These are phyloP conservation scores for Breynia disticha DNA, from an alignment of 441 rosid species.

Conservation along the genomic window DNA sequence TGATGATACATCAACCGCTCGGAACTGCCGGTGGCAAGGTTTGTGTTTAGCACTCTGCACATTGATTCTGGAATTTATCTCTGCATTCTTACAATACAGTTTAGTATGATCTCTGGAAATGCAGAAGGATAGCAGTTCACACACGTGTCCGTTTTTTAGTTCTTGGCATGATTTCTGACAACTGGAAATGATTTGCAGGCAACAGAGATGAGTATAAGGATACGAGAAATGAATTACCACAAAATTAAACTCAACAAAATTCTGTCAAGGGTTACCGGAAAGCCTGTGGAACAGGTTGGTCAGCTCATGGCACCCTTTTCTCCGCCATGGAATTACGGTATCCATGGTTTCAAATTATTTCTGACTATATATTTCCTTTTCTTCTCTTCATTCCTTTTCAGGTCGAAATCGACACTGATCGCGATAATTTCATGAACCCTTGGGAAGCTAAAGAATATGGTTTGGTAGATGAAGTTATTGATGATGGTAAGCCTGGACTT, in stretches of 20 bases:
- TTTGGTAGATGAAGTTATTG: slow-evolving; percentile 56
- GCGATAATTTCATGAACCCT: slow-evolving; percentile 73
- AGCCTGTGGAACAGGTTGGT: slow-evolving; percentile 54
- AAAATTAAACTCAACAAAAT: slow-evolving; percentile 72
- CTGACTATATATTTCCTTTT: not conserved
- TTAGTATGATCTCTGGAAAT: too few species aligned
- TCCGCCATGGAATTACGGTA: too few species aligned
- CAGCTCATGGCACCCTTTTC: not conserved
- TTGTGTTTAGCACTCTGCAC: slow-evolving; percentile 15
- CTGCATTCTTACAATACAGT: too few species aligned
- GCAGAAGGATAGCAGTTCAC: too few species aligned
- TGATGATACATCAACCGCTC: slow-evolving; percentile 92
- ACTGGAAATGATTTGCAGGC: slow-evolving; percentile 33
- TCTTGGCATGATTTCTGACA: not conserved
- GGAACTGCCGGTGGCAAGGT: slow-evolving; percentile 87
- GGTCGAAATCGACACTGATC: slow-evolving; percentile 74
- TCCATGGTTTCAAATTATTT: too few species aligned
- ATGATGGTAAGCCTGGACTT: too few species aligned
- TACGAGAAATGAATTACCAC: slow-evolving; percentile 72
- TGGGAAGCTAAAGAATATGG: slow-evolving; percentile 94
- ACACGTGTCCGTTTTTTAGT: too few species aligned
- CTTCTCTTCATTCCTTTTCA: slow-evolving; percentile 14
- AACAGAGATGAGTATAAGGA: slow-evolving; percentile 56
- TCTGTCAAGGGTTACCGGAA: slow-evolving; percentile 63
- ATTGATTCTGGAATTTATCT: not conserved